Conservation (phyloP, 805 yeast genomes). For the Yarrowia bubula region DNA sequence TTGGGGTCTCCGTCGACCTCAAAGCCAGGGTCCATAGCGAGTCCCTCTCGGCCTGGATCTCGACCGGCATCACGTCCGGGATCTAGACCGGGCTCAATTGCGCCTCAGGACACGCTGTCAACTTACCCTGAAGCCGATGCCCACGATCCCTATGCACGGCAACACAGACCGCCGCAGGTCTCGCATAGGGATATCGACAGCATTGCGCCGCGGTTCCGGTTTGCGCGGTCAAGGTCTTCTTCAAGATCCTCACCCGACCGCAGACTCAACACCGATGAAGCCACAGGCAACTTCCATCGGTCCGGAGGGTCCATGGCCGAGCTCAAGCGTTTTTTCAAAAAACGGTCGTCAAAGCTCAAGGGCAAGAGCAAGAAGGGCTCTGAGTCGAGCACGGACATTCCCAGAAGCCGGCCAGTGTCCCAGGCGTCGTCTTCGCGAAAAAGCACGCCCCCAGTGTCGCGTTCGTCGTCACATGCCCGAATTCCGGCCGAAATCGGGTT, state of each 20-base stretch:
- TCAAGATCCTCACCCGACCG: constrained; percentile 20
- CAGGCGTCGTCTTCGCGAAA: neutral
- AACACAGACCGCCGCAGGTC: constrained; percentile 34
- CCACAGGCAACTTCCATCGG: constrained; percentile 29
- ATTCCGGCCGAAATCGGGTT: neutral
- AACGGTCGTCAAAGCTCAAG: constrained; percentile 31
- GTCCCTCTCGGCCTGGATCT: neutral
- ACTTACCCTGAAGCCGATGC: constrained; percentile 7
- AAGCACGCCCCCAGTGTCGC: neutral
- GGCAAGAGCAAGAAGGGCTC: constrained; percentile 22
- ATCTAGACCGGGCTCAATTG: neutral
- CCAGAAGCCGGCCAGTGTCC: neutral
- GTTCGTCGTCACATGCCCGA: constrained; percentile 3
- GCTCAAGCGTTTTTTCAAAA: constrained; percentile 47
- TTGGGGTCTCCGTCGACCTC: neutral
- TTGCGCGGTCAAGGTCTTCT: constrained; percentile 28
- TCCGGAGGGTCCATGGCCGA: constrained; percentile 40
- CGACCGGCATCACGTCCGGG: neutral
- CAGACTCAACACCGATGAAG: constrained; percentile 12
- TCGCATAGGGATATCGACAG: constrained; percentile 32
- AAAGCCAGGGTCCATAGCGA: neutral
- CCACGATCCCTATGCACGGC: constrained; percentile 40
- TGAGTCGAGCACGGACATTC: neutral
- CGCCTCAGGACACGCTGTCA: neutral
- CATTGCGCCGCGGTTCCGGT: constrained; percentile 41